These are phyloP conservation scores for Colletotrichum sp. DNA, from an alignment of 2,329 filamentous ascomycete species.

Conservation along the genomic window DNA sequence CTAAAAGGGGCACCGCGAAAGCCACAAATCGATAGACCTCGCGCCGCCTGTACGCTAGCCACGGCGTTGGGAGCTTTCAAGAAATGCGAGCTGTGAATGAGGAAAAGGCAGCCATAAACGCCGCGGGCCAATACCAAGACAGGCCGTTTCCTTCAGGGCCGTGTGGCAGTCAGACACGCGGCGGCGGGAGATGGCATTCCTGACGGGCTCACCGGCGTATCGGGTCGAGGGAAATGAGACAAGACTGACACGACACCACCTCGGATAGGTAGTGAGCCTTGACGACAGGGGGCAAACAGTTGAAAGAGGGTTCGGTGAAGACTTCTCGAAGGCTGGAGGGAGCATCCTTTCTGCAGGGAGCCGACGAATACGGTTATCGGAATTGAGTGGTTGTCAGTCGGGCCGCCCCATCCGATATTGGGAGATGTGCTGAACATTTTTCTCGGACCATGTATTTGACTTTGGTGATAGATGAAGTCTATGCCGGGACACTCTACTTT, in stretches of 20 bases:
- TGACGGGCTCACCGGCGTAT: background rate
- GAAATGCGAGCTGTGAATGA: background rate
- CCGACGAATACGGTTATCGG: background rate
- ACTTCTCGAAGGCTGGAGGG: conserved; percentile 6
- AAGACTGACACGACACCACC: background rate
- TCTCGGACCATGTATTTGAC: background rate
- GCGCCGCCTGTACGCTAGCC: background rate
- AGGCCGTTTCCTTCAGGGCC: background rate
- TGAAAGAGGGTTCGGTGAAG: background rate
- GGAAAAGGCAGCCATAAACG: background rate
- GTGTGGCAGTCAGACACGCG: conserved; percentile 7
- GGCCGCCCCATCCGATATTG: conserved; percentile 4
- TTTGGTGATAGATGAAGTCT: background rate
- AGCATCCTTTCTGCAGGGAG: background rate
- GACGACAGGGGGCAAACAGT: background rate
- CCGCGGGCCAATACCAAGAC: background rate
- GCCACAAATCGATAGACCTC: conserved; percentile 10
- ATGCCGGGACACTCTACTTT: background rate
- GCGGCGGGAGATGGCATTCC: background rate
- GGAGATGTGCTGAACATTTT: background rate
- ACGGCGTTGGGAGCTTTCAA: background rate
- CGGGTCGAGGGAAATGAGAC: conserved; percentile 5
- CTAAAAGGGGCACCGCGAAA: conserved; percentile 3
- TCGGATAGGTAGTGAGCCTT: background rate
- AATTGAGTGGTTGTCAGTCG: background rate